Evolutionary conservation across 169 alveolate species (phyloP), one percentile per base, ranked within the genome.

Genomic region (Fabrea salina): DNA sequence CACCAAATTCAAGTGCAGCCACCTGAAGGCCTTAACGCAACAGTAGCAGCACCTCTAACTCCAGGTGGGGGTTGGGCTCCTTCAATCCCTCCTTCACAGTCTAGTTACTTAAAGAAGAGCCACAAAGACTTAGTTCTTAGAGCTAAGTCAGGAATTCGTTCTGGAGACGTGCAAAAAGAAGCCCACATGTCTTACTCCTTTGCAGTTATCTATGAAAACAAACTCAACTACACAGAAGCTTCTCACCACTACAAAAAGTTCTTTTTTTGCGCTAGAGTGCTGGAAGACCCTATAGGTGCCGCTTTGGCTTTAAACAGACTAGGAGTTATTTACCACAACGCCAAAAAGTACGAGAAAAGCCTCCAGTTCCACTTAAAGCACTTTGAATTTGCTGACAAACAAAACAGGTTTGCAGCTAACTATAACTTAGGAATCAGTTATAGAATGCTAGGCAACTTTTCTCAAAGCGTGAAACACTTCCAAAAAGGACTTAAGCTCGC

Each of bases 41-140:
- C 89, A 6, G 80, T 88, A 35, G 92, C 92, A 22, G 87, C 94
- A 30, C 93, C 92, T 0, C 77, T 91, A 8, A 85, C 91, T 54
- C 94, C 92, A 47, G 89, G 93, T 16, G 83, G 86, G 37, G 94
- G 94, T 2, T 90, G 95, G 92, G 93, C 95, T 27, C 95, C 95
- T 43, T 86, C 93, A 22, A 84, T 91, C 43, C 95, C 95, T 19
- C 67, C 88, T n/a, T n/a, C 80, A 0, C 40, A 16, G 19, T 27
- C 19, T n/a, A 13, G 30, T 43, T 7, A 22, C 13, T 16, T 13
- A 43, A 37, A 37, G 11, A 7, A n/a, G 64, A 13, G 39, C 0
- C 51, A 50, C 27, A 72, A 91, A 80, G 94, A 91, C 67, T 71
- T 91, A 67, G 79, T 80, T 39, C 85, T 88, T 47, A 83, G 95